Evolutionary conservation across 2,329 filamentous ascomycete species (phyloP), one percentile per base, ranked within the genome.

Genomic region (Sclerotinia trifoliorum): DNA sequence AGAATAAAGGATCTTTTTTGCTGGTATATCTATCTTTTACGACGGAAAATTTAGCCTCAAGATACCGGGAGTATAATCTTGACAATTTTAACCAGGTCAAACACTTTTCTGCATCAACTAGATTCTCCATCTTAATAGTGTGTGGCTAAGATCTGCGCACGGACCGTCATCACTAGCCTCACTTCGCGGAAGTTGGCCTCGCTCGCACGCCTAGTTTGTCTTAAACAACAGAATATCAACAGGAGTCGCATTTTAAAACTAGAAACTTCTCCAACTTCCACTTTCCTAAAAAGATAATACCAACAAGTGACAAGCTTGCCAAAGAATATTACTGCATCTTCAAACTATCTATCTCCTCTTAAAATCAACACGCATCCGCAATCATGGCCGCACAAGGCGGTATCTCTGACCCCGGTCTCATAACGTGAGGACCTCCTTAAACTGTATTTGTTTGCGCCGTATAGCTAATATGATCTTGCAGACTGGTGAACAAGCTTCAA

Each of bases 401-500:
- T 76, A 89, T 89, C 79, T 88, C 86, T 71, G 86, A 89, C 81
- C 86, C 86, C 73, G 84, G 85, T 76, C 84, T 89, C 75, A 89
- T 89, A 80, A 87, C 87, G 86, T 88, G 78, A 71, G 82, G 78
- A 70, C 63, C 70, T 71, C 74, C 69, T 71, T 67, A 72, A 67
- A 57, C 46, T 64, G 67, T 64, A 60, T 67, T 65, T 55, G 54
- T 70, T 72, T 74, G 69, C 70, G 73, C 74, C 72, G 62, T 56
- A 70, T 61, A 68, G 72, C 76, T 75, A 69, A 74, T 71, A n/a
- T 69, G 48, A 48, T 61, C 70, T 66, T 71, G 66, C 75, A 90
- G 87, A 78, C 90, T 98, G 75, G 95, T 99, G 79, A 99, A 99
- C 85, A 98, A 96, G 85, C 89, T 99, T 60, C 95, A 99, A 80